Evolutionary conservation across 257 asterid genomes (phyloP).

Genomic region (Nicotiana tabacum): DNA sequence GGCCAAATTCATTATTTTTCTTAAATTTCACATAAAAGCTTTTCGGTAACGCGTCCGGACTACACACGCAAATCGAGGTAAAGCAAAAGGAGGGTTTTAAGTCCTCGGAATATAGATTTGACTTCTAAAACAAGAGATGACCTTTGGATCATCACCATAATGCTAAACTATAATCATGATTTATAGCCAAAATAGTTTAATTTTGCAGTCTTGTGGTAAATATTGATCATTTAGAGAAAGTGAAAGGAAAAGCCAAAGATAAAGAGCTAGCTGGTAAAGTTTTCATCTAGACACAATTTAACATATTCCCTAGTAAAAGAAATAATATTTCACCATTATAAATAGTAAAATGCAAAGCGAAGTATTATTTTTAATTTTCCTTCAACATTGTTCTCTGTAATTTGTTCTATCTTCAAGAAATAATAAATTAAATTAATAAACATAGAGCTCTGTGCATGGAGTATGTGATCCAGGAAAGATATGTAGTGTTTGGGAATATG

Average conservation of each 20-base stretch:
- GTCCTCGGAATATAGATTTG: too few species aligned
- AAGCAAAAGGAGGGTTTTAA: too few species aligned
- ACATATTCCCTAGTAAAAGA: background rate
- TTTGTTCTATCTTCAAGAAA: background rate
- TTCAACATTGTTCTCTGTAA: background rate
- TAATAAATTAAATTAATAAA: background rate
- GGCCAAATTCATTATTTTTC: too few species aligned
- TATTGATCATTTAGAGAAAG: too few species aligned
- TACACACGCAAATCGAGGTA: too few species aligned
- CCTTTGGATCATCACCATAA: too few species aligned
- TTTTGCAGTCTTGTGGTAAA: background rate
- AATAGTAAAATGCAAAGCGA: background rate
- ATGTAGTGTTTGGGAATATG: background rate
- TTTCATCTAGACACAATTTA: background rate
- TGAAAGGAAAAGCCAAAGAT: too few species aligned
- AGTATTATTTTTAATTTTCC: background rate
- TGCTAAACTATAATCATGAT: background rate
- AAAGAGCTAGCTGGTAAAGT: background rate
- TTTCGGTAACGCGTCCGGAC: too few species aligned
- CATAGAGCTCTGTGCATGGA: background rate
- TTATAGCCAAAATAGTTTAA: too few species aligned
- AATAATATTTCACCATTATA: background rate
- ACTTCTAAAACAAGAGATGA: too few species aligned
- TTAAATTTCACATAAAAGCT: too few species aligned
- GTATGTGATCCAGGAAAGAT: background rate